Evolutionary conservation across 768 basidiomycete genomes (phyloP).

Genomic region (Coprinopsis strossmayeri): DNA sequence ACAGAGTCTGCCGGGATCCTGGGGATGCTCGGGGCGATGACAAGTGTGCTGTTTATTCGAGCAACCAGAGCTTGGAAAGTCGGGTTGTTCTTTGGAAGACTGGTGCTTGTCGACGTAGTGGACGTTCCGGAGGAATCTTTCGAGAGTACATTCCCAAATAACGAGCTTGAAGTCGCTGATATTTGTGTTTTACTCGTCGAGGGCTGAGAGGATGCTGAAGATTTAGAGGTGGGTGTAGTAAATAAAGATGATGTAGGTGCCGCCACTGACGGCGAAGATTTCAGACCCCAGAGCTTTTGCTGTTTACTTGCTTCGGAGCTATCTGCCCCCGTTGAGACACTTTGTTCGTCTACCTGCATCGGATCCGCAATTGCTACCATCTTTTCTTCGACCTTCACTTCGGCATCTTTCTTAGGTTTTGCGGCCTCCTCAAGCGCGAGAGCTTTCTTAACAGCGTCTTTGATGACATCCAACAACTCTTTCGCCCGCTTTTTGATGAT

Average conservation of each 20-base stretch:
- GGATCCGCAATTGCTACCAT: constrained; percentile 5
- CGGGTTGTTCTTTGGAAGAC: constrained; percentile 9
- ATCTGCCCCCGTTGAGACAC: background rate
- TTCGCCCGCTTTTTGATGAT: constrained; percentile 54
- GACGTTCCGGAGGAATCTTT: constrained; percentile 6
- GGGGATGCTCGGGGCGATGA: constrained; percentile 49
- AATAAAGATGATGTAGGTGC: constrained; percentile 25
- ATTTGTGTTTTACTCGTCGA: constrained; percentile 9
- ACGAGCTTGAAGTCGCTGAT: constrained; percentile 26
- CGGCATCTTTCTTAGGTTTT: constrained; percentile 2
- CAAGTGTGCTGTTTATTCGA: constrained; percentile 62
- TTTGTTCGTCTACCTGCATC: constrained; percentile 15
- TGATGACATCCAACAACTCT: constrained; percentile 62
- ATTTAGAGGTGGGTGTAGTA: constrained; percentile 10
- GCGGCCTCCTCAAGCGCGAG: constrained; percentile 9
- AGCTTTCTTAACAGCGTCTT: constrained; percentile 35
- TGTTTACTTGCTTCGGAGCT: background rate
- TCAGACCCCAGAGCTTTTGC: background rate
- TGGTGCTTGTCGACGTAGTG: background rate
- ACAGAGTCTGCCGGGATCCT: constrained; percentile 22
- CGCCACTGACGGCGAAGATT: background rate
- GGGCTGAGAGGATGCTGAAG: background rate
- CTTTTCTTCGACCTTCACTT: constrained; percentile 10
- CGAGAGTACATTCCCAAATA: constrained; percentile 33
- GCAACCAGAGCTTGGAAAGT: constrained; percentile 50